phyloP scores from a whole-genome alignment of 768 basidiomycete genomes.

The Suillus bovinus region DNA sequence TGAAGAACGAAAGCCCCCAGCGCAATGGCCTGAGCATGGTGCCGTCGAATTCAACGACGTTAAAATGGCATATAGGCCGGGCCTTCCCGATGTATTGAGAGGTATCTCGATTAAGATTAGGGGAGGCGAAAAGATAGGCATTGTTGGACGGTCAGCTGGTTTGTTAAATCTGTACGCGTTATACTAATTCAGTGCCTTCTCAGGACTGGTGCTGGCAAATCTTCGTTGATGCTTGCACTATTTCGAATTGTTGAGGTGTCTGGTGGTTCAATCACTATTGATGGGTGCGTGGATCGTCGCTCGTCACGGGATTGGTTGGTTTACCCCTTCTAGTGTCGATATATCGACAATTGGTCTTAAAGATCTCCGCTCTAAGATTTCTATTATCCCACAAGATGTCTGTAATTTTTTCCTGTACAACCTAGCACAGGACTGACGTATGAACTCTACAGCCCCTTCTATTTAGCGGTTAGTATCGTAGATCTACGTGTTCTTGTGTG shows the following conservation, averaged over 20 bases:
- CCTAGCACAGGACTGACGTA: not conserved
- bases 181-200: not conserved
- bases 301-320: not conserved
- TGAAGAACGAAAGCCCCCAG: constrained; percentile 50
- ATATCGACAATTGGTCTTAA: constrained; percentile 70
- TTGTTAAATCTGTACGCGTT: not conserved
- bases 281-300: constrained; percentile 43
- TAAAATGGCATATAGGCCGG: constrained; percentile 65
- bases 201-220: constrained; percentile 58
- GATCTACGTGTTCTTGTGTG: constrained; percentile 19
- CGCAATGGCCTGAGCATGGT: constrained; percentile 65
- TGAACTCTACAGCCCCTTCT: constrained; percentile 46
- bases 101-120: constrained; percentile 58
- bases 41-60: constrained; percentile 62
- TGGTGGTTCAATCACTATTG: constrained; percentile 60
- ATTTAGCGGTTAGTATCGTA: constrained; percentile 50
- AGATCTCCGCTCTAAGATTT: constrained; percentile 57
- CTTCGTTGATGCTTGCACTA: constrained; percentile 62
- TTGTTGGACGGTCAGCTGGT: constrained; percentile 55
- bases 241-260: constrained; percentile 72
- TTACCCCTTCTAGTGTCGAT: constrained; percentile 46
- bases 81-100: constrained; percentile 71
- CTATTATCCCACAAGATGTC: constrained; percentile 72
- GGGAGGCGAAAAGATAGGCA: constrained; percentile 75
- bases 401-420: constrained; percentile 17